Evolutionary conservation across 352 stramenopile genomes (phyloP).

Genomic region (Phytopythium sindhum): DNA sequence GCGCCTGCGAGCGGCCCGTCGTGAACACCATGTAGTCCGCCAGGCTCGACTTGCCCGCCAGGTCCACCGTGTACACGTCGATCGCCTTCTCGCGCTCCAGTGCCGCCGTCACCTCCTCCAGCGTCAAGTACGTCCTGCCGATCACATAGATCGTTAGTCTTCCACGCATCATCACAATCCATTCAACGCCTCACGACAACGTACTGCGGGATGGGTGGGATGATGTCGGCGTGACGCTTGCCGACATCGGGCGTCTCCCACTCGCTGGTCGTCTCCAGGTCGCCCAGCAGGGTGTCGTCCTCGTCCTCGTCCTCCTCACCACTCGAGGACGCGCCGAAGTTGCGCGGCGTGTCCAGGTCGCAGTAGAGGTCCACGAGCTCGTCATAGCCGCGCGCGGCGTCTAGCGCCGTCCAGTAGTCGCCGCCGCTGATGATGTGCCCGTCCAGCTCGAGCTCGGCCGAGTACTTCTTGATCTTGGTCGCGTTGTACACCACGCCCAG

Average conservation of each 20-base stretch:
- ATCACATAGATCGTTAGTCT: neutral
- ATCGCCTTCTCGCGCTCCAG: slow-evolving; percentile 75
- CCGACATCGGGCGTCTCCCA: slow-evolving; percentile 65
- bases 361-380: slow-evolving; percentile 81
- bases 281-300: slow-evolving; percentile 10
- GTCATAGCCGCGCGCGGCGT: slow-evolving; percentile 80
- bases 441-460: slow-evolving; percentile 67
- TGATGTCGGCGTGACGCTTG: slow-evolving; percentile 75
- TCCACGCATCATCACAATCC: neutral
- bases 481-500: slow-evolving; percentile 68
- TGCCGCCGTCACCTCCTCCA: slow-evolving; percentile 63
- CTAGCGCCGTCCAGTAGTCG: slow-evolving; percentile 78
- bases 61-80: slow-evolving; percentile 71
- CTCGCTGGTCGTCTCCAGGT: slow-evolving; percentile 21
- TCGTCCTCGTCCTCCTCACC: slow-evolving; percentile 24
- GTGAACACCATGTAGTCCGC: slow-evolving; percentile 90
- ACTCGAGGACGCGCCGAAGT: slow-evolving; percentile 43
- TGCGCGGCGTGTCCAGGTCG: slow-evolving; percentile 68
- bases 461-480: slow-evolving; percentile 82
- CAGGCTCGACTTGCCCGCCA: slow-evolving; percentile 74
- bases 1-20: slow-evolving; percentile 72
- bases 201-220: slow-evolving; percentile 47
- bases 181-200: slow-evolving; percentile 4
- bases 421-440: slow-evolving; percentile 69
- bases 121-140: slow-evolving; percentile 57